These are phyloP conservation scores for Phytopythium aichiense DNA, from an alignment of 352 stramenopile genomes.

Conservation along the genomic window DNA sequence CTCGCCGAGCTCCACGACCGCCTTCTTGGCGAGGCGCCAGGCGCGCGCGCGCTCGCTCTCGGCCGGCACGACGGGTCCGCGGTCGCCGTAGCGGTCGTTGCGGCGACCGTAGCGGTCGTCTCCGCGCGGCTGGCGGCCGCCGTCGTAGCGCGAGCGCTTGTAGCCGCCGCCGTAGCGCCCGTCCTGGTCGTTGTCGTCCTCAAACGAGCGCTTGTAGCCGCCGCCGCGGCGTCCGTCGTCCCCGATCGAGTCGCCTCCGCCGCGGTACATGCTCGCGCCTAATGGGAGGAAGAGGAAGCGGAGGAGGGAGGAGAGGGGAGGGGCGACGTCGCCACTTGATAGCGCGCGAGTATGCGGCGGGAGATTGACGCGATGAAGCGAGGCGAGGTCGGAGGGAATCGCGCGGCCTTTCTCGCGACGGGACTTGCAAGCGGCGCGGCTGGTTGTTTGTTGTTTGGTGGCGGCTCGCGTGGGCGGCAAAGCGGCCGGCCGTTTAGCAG, in stretches of 20 bases:
- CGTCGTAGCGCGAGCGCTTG: slow-evolving; percentile 62
- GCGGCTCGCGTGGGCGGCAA: background rate
- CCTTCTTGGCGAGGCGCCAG: slow-evolving; percentile 75
- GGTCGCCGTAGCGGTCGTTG: slow-evolving; percentile 23
- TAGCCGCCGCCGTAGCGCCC: slow-evolving; percentile 33
- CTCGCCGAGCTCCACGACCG: slow-evolving; percentile 65
- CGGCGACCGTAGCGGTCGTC: slow-evolving; percentile 28
- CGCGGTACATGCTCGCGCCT: slow-evolving; percentile 6
- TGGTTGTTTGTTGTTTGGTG: background rate
- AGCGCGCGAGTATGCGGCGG: background rate
- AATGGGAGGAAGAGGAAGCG: background rate
- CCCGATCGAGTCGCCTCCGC: slow-evolving; percentile 10
- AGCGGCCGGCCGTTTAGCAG: background rate
- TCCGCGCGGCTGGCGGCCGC: slow-evolving; percentile 17
- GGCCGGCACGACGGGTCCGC: slow-evolving; percentile 5
- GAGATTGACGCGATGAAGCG: background rate
- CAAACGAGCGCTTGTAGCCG: slow-evolving; percentile 59
- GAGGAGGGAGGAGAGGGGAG: background rate
- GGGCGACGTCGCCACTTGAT: background rate
- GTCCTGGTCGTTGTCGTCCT: slow-evolving; percentile 33
- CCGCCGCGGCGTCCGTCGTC: slow-evolving; percentile 21
- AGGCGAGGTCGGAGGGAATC: background rate
- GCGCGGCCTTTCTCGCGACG: slow-evolving; percentile 1
- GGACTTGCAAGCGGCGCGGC: background rate
- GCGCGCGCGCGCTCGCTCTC: slow-evolving; percentile 66